Evolutionary conservation across 345 rosid genomes (phyloP).

Genomic region (Pistacia vera): DNA sequence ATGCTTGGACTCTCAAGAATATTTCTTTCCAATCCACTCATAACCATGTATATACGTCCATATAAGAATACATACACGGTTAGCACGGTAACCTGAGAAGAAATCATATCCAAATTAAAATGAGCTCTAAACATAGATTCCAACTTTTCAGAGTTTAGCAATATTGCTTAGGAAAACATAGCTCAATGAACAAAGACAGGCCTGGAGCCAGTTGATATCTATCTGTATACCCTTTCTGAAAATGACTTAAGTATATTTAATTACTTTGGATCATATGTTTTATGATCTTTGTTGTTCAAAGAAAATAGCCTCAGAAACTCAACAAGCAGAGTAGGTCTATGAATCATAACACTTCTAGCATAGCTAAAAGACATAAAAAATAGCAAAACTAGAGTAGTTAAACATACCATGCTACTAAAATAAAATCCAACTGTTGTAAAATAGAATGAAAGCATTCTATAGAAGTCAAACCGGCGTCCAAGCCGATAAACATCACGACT

Average conservation of each 20-base stretch:
- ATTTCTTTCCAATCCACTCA: constrained; percentile 85
- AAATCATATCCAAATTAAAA: constrained; percentile 24
- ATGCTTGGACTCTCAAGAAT: constrained; percentile 56
- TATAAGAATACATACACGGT: constrained; percentile 85
- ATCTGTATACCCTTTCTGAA: not conserved
- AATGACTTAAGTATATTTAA: not conserved
- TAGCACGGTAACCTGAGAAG: constrained; percentile 79
- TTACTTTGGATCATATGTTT: not conserved
- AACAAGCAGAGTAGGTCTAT: not conserved
- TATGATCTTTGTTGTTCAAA: not conserved
- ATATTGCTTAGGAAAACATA: constrained; percentile 1
- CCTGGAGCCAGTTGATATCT: not conserved
- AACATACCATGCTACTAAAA: constrained; percentile 89
- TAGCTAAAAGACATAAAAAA: not conserved
- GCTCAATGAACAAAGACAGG: not conserved
- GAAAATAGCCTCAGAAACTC: not conserved
- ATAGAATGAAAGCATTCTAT: constrained; percentile 97
- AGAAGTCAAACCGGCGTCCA: constrained; percentile 90
- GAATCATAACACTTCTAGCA: not conserved
- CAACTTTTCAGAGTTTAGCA: not conserved
- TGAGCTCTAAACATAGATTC: not conserved
- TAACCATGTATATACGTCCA: constrained; percentile 86
- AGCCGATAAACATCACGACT: constrained; percentile 97
- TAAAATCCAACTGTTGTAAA: constrained; percentile 97
- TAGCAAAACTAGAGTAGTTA: not conserved